Evolutionary conservation across 1,284 basidiomycete species (phyloP).

Genomic region (Kalmanozyma brasiliensis): DNA sequence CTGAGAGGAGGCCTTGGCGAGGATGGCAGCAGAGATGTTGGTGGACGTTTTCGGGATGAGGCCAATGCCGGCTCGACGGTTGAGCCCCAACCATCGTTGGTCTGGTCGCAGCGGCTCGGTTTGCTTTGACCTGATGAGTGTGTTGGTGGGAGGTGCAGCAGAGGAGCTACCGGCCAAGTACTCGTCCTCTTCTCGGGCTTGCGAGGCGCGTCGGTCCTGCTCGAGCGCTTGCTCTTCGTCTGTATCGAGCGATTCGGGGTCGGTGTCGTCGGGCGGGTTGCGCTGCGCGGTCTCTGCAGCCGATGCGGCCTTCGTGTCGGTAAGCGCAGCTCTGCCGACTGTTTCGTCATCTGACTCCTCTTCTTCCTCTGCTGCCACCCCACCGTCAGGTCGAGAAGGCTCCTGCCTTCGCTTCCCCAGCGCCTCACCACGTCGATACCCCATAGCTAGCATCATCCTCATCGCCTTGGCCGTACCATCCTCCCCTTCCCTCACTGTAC

Average conservation of each 20-base stretch:
- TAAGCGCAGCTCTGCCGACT: not conserved
- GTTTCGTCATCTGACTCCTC: constrained; percentile 2
- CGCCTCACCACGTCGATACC: constrained; percentile 39
- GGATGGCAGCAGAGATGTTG: constrained; percentile 12
- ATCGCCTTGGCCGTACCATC: constrained; percentile 42
- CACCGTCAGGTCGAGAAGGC: not conserved
- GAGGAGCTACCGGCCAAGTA: constrained; percentile 29
- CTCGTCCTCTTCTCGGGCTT: constrained; percentile 30
- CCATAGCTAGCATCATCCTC: constrained; percentile 60
- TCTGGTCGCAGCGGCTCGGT: constrained; percentile 43
- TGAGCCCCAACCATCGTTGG: constrained; percentile 43
- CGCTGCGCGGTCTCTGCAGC: too few species aligned
- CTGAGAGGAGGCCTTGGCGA: not conserved
- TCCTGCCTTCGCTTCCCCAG: constrained; percentile 28
- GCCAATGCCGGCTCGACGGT: constrained; percentile 31
- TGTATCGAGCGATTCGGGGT: constrained; percentile 14
- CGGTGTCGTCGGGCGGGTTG: constrained; percentile 7
- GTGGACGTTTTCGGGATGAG: constrained; percentile 21
- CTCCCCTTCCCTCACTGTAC: not conserved
- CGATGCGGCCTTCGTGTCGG: not conserved
- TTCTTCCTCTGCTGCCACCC: constrained; percentile 12
- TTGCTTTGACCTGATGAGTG: not conserved
- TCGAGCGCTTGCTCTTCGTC: constrained; percentile 20
- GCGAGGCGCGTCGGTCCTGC: not conserved
- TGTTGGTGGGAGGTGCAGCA: not conserved